phyloP scores from a whole-genome alignment of 73 alveolate genomes.

The Loxodes magnus region DNA sequence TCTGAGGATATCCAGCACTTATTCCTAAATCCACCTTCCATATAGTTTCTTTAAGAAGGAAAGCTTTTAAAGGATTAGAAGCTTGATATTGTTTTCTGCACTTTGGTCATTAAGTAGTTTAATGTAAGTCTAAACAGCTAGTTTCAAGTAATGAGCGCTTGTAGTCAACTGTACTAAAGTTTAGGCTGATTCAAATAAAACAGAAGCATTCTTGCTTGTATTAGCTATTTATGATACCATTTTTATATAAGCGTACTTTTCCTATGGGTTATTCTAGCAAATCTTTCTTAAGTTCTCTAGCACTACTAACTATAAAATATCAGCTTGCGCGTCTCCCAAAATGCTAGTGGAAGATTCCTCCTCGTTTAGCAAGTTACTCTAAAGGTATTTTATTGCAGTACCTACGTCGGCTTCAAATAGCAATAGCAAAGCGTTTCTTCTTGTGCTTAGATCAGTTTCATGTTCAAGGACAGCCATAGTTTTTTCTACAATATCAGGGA shows the following conservation, averaged over 20 bases:
- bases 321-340: conserved; percentile 43
- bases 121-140: conserved; percentile 58
- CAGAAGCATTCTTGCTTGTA: conserved; percentile 53
- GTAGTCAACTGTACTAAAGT: conserved; percentile 58
- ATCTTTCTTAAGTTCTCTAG: conserved; percentile 61
- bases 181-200: conserved; percentile 69
- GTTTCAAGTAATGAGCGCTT: conserved; percentile 54
- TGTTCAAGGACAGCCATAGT: conserved; percentile 65
- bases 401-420: conserved; percentile 54
- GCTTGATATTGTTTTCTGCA: conserved; percentile 67
- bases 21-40: conserved; percentile 44
- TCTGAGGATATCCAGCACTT: conserved; percentile 45
- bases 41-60: conserved; percentile 12
- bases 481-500: conserved; percentile 79
- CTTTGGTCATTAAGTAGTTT: conserved; percentile 46
- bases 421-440: conserved; percentile 90
- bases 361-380: conserved; percentile 23
- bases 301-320: conserved; percentile 57
- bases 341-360: conserved; percentile 9
- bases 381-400: conserved; percentile 58
- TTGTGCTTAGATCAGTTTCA: conserved; percentile 91
- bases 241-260: conserved; percentile 54
- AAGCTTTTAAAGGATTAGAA: conserved; percentile 55
- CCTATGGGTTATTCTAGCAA: conserved; percentile 63
- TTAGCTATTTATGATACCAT: conserved; percentile 52